These are phyloP conservation scores for Leucocoprinus sp. DNA, from an alignment of 768 basidiomycete genomes.

Conservation along the genomic window DNA sequence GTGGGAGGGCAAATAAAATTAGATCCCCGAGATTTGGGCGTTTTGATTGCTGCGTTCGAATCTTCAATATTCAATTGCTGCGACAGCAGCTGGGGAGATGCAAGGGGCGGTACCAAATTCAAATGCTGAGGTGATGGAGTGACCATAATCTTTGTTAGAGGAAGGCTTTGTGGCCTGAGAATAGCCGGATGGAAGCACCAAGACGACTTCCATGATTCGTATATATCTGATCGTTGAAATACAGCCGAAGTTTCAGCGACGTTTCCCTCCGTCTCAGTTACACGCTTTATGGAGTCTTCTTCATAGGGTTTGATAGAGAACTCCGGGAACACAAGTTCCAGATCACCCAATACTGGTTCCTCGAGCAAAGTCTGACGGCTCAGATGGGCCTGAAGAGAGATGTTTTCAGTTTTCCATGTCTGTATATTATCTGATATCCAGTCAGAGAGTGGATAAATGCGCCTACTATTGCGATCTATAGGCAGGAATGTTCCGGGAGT, in stretches of 20 bases:
- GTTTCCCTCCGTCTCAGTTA: no score
- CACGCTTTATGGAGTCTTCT: neutral
- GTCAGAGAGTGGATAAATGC: neutral
- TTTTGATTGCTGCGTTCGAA: neutral
- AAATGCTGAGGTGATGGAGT: neutral
- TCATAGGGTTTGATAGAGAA: neutral
- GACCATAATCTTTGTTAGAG: neutral
- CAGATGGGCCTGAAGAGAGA: neutral
- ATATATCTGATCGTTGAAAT: constrained; percentile 2
- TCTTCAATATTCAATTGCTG: neutral
- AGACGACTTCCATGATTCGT: constrained; percentile 9
- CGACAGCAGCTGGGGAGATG: neutral
- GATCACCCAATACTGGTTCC: neutral
- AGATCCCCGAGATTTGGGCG: no score
- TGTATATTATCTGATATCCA: no score
- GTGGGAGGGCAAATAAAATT: neutral
- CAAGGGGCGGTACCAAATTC: neutral
- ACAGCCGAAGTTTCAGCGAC: neutral
- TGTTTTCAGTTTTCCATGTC: neutral
- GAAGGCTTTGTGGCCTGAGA: neutral
- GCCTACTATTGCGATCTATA: neutral
- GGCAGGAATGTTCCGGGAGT: neutral
- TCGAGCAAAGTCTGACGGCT: neutral
- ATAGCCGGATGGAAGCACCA: constrained; percentile 5
- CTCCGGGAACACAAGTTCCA: neutral